Evolutionary conservation across 1,139 yeast genomes (phyloP), one percentile per base, ranked within the genome.

Genomic region (Geotrichum macrosporum): DNA sequence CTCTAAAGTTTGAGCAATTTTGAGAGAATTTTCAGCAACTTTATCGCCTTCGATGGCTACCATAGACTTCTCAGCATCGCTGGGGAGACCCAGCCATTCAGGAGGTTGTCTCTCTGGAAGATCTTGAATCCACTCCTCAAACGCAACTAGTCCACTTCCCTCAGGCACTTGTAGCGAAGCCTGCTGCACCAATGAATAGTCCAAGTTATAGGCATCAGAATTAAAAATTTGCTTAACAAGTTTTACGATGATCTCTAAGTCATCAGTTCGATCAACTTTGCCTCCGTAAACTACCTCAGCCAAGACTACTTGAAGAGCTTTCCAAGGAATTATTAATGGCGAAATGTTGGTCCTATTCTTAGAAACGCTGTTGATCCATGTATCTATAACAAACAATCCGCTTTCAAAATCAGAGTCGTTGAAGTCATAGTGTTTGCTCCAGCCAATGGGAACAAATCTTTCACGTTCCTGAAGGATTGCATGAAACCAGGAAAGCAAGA

Each of bases 231-330:
- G 50, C 5, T 44, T 34, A 0, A 71, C 67, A 29, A 75, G 54
- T 0, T 47, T 44, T 4, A 48, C 48, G 16, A 76, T 51, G 24
- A 50, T 51, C 10, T 54, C 37, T 10, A 59, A 54, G 62, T 86
- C 95, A 0, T 62, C 57, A 0, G 45, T 55, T 38, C 67, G 61
- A 50, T 79, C 81, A 36, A 84, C 68, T 62, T 84, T 84, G 19
- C 94, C 94, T 12, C 95, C 95, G 58, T 86, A 86, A 1, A 79
- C 71, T 10, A 83, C 72, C 2, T 71, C 71, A 2, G 78, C 76
- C 18, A 85, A 59, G 47, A 81, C 62, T 43, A 69, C 69, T 5
- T 66, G 63, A 4, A 85, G 60, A 19, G 75, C 73, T 2, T 67
- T 63, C 86, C 88, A 84, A 2, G 85, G 82, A 41, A 81, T 66